These are phyloP conservation scores for Podaxis mareebaensis DNA, from an alignment of 768 basidiomycete species.

Conservation along the genomic window DNA sequence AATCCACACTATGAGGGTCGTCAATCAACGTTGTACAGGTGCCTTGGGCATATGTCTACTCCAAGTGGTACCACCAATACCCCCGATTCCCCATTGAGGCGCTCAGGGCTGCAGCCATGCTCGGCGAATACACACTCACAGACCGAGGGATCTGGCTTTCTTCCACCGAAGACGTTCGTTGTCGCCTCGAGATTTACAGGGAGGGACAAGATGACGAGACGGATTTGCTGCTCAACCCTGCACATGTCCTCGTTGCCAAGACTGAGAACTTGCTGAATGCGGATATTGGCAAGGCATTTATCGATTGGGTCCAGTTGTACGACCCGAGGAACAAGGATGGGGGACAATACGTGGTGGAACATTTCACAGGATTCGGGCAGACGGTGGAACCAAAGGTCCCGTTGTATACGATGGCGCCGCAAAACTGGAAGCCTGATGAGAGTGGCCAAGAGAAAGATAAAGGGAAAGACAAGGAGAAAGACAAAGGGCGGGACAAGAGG, in stretches of 20 bases:
- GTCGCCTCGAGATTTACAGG: slow-evolving; percentile 37
- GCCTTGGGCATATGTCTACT: slow-evolving; percentile 53
- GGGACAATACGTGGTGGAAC: background rate
- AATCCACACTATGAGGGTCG: background rate
- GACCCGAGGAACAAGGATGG: background rate
- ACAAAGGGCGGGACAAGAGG: background rate
- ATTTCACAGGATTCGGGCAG: background rate
- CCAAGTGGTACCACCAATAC: slow-evolving; percentile 62
- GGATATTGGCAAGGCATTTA: slow-evolving; percentile 36
- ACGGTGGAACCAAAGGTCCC: background rate
- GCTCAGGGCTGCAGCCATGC: slow-evolving; percentile 43
- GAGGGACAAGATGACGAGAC: slow-evolving; percentile 37
- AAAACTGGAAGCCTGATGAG: background rate
- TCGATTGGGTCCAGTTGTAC: slow-evolving; percentile 38
- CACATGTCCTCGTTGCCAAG: slow-evolving; percentile 40
- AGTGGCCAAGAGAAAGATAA: background rate
- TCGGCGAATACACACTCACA: slow-evolving; percentile 54
- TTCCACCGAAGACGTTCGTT: slow-evolving; percentile 31
- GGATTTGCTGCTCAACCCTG: slow-evolving; percentile 49
- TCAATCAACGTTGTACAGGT: slow-evolving; percentile 31
- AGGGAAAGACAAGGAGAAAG: too few relatives aligned
- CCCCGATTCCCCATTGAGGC: slow-evolving; percentile 51
- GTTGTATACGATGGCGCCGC: background rate
- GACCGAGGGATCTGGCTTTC: slow-evolving; percentile 52
- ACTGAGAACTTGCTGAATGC: slow-evolving; percentile 24